Evolutionary conservation across 75 land plant species (phyloP), one percentile per base, ranked within the genome.

Genomic region (Cryptomeria japonica): DNA sequence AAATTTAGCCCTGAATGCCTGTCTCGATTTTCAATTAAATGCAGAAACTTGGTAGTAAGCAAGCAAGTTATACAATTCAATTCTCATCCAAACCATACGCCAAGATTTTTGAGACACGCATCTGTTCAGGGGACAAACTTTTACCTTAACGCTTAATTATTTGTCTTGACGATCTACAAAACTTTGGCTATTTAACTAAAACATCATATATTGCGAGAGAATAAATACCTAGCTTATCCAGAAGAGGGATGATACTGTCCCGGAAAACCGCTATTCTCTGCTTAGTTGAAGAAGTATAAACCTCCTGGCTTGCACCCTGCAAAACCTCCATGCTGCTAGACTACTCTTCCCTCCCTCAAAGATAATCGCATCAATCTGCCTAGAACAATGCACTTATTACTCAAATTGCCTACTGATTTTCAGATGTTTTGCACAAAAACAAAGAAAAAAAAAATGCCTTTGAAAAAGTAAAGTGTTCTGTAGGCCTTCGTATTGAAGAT

Each of bases 221-320:
- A 85, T 11, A 25, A 55, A 55, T 85, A 55, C 86, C 61, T 75
- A 25, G 42, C 34, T 85, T 82, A 46, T 87, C 64, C 19, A 96
- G 87, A 75, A 94, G 28, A 7, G 97, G 87, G 1, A 90, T 87
- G 28, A 96, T 55, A 70, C 85, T 90, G 5, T 94, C 85, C 28
- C 92, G 85, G 89, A 97, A 97, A 87, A 95, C 90, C 84, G 91
- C 86, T 36, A 94, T 61, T 14, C 99, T 92, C 32, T 86, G 91
- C 89, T 96, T 97, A n/a, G 95, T 90, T 42, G 99, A 97, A 15
- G 94, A 68, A n/a, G 97, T 94, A 39, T 93, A 89, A 44, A 96
- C 94, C 84, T 86, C 83, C 53, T 87, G 91, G 44, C 90, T 86
- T 64, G 96, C 94, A 85, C 94, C 89, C 61, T 85, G 47, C 64